A percentile compares a stretch with the other conserved stretches of the same genome.
Conservation (phyloP, 1,284 basidiomycete species). For the Sanghuangporus baumii region DNA sequence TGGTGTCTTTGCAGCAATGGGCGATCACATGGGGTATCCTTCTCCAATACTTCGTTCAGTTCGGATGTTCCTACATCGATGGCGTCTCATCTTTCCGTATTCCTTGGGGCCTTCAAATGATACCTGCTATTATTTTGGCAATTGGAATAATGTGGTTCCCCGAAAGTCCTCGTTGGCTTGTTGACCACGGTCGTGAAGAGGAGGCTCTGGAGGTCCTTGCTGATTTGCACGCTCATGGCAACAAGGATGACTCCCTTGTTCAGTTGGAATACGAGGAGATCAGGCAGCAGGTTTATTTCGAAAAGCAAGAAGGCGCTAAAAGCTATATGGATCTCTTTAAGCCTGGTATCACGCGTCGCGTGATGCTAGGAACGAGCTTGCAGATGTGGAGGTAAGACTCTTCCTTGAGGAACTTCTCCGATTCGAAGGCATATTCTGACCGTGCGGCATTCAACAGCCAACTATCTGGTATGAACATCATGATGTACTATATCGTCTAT, state of each 20-base stretch:
- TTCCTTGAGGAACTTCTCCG: neutral
- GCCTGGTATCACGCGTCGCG: conserved; percentile 50
- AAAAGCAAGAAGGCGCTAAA: conserved; percentile 67
- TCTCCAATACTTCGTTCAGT: conserved; percentile 68
- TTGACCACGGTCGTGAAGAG: conserved; percentile 55
- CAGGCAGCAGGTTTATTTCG: conserved; percentile 66
- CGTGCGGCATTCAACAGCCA: neutral
- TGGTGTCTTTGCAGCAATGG: conserved; percentile 77
- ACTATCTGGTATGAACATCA: conserved; percentile 37
- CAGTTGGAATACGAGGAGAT: conserved; percentile 78
- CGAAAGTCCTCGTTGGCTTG: conserved; percentile 50
- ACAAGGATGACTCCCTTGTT: conserved; percentile 60
- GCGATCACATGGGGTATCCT: conserved; percentile 74
- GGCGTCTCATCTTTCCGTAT: conserved; percentile 70
- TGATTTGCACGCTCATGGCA: conserved; percentile 72
- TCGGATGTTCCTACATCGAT: conserved; percentile 68
- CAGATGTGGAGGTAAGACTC: conserved; percentile 64
- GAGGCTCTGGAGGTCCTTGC: conserved; percentile 76
- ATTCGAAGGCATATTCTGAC: neutral
- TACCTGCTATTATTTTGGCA: conserved; percentile 64
- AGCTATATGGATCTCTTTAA: conserved; percentile 65
- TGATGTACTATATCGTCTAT: conserved; percentile 77
- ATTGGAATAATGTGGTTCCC: conserved; percentile 67
- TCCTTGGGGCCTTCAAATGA: conserved; percentile 75
- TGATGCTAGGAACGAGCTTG: conserved; percentile 48